Evolutionary conservation across 352 stramenopile species (phyloP), one percentile per base, ranked within the genome.

Genomic region (Phytophthora pluvialis): DNA sequence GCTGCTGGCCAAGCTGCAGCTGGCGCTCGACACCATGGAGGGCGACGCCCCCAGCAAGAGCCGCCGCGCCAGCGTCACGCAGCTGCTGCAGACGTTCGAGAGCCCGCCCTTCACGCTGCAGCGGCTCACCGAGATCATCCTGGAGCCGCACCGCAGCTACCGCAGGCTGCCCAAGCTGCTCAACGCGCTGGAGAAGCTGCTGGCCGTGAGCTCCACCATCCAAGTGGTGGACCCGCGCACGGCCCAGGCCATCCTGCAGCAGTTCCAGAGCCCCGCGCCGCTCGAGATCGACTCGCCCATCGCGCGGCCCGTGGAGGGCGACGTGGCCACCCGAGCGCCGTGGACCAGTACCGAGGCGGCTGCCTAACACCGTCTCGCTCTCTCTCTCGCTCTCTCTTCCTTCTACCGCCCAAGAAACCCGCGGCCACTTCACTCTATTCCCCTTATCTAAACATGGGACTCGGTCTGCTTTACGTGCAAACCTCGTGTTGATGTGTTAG

Each of bases 21-120:
- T 64, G 11, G 60, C 83, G 36, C 73, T 95, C 43, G 82, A 90
- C 50, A 56, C 67, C 7, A 78, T 93, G 66, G 79, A 83, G 44
- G 75, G 73, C 15, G 67, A 69, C 28, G 76, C 81, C n/a, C 81
- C 67, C 33, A 83, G 78, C 65, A 84, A 89, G 57, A 67, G 76
- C 48, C 74, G 78, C 11, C 77, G 81, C 18, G 69, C 73, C 49
- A 83, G 71, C 54, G 72, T 92, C 66, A 78, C 76, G 18, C 75
- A 85, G 43, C 60, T 87, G 61, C 72, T 92, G 35, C 71, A 79
- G 46, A 81, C 83, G 9, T 92, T 90, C 47, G 81, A 92, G 59
- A 77, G 64, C 60, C 82, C 86, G 29, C 86, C 86, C 33, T 95
- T 95, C 67, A 95, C 86, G 51, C 77, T 95, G 56, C 86, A 95